Conservation (phyloP, 2,329 filamentous ascomycete species). For the Hypoxylon rubiginosum region DNA sequence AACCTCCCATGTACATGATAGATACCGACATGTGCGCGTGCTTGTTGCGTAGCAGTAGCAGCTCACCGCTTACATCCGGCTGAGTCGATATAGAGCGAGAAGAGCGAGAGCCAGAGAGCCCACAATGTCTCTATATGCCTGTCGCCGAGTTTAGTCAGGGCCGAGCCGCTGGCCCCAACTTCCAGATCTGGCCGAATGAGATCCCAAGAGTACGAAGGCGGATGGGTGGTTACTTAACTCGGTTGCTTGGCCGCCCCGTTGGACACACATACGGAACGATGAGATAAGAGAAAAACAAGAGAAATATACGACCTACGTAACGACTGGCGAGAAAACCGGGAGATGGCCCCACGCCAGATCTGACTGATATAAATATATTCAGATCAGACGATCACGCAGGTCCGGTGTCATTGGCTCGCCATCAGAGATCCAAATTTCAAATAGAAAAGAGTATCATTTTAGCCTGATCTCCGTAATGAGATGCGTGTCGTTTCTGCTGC, state of each 20-base stretch:
- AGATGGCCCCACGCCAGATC: slow-evolving; percentile 41
- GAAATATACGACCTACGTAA: slow-evolving; percentile 11
- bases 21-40: slow-evolving; percentile 12
- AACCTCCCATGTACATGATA: slow-evolving; percentile 12
- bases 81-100: slow-evolving; percentile 11
- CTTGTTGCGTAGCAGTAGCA: neutral
- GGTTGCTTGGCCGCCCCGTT: slow-evolving; percentile 21
- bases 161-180: slow-evolving; percentile 29
- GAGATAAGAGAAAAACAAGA: slow-evolving; percentile 25
- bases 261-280: slow-evolving; percentile 20
- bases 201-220: slow-evolving; percentile 16
- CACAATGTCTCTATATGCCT: neutral
- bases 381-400: slow-evolving; percentile 40
- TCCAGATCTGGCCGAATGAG: slow-evolving; percentile 36
- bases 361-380: slow-evolving; percentile 22
- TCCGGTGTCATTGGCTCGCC: slow-evolving; percentile 37
- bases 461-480: slow-evolving; percentile 37
- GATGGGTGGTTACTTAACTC: slow-evolving; percentile 36
- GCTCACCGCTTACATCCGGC: slow-evolving; percentile 24
- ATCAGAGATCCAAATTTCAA: slow-evolving; percentile 37
- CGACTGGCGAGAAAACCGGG: slow-evolving; percentile 26
- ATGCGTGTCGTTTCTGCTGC: slow-evolving; percentile 12
- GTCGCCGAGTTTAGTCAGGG: slow-evolving; percentile 9
- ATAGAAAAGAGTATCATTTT: slow-evolving; percentile 26
- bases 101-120: too few species aligned